Conservation (phyloP, 345 rosid species). For the Pistacia integerrima region DNA sequence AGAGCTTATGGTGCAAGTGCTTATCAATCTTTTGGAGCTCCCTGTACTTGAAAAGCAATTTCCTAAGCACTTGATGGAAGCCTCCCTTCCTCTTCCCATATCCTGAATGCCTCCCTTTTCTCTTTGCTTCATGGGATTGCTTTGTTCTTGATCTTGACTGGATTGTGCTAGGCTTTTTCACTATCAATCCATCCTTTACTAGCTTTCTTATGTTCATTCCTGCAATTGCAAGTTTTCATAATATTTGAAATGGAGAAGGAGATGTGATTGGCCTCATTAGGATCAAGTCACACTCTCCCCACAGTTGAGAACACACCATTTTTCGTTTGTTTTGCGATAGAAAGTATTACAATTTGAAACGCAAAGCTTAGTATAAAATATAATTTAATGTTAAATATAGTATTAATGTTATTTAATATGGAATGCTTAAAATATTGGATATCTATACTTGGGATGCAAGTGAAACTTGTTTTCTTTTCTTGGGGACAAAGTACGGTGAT, state of each 20-base stretch:
- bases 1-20: too few species aligned
- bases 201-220: constrained; percentile 22
- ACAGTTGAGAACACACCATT: too few species aligned
- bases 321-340: too few species aligned
- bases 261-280: constrained; percentile 14
- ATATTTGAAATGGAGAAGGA: too few species aligned
- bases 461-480: too few species aligned
- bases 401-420: too few species aligned
- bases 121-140: neutral
- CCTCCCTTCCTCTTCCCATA: constrained; percentile 26
- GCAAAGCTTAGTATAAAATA: too few species aligned
- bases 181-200: constrained; percentile 20
- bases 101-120: constrained; percentile 6
- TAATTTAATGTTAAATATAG: too few species aligned
- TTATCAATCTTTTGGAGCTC: constrained; percentile 13
- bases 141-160: constrained; percentile 4
- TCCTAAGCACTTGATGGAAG: constrained; percentile 15
- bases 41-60: constrained; percentile 10
- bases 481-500: too few species aligned
- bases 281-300: constrained; percentile 23
- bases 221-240: neutral
- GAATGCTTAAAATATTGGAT: too few species aligned
- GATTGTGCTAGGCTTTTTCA: constrained; percentile 10
- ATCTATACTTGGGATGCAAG: too few species aligned
- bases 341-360: too few species aligned